Base-by-base conservation (phyloP, 1,284 basidiomycete genomes). In the Pyrrhoderma lamaoense region DNA sequence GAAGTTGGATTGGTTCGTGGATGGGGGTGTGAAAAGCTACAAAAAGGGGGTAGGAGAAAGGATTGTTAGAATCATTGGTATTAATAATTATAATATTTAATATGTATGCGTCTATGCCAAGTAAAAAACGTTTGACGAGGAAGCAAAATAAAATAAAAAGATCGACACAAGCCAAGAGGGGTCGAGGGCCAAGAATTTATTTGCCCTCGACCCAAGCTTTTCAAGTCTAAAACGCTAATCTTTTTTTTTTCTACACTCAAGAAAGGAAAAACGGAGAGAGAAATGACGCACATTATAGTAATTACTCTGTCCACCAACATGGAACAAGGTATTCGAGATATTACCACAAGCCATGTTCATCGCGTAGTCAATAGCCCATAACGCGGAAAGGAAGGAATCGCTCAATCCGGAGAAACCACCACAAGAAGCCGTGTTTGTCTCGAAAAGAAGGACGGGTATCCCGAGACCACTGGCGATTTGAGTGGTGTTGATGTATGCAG, bases 361-460 rank as follows among this genome's bases (percentile, higher is more conserved):
- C 2, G 56, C 57, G 45, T 58, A 59, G 45, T 62, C 62, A 9
- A 59, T 38, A 1, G 58, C 56, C 72, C 73, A 74, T 47, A 76
- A 59, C 11, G 71, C 64, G 3, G 67, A 67, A 8, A 67, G 71
- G 53, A 74, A 74, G 40, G 67, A 69, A 54, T 74, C 68, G 40
- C 69, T 70, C 38, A 74, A 58, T 11, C 72, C 72, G 5, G 66
- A 56, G 59, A 74, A 72, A 13, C 72, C 73, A 59, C 71, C 69
- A 59, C 73, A 75, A 52, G 64, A 67, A 0, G 71, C 72, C 3
- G 71, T 71, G 57, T 74, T 74, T 47, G 67, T 71, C 57, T 73
- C 71, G 44, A 72, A 60, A 68, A 74, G 70, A 49, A 70, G 57
- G 43, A 71, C 56, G 9, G 69, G 65, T 54, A 70, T 70, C 23